Conservation (phyloP, 768 basidiomycete species). For the Pisolithus orientalis region DNA sequence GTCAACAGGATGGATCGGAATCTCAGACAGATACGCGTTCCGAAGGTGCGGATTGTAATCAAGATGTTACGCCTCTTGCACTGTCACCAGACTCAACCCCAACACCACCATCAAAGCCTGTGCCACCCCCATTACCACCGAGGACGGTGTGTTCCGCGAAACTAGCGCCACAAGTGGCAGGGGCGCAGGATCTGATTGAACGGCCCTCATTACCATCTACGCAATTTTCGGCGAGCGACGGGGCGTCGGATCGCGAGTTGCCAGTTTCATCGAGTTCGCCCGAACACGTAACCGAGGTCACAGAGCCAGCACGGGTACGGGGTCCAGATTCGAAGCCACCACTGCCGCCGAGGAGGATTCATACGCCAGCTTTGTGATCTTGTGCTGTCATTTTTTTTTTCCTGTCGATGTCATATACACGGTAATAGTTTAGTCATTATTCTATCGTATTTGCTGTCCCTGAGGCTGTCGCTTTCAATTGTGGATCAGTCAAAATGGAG, state of each 20-base stretch:
- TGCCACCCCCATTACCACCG: slow-evolving; percentile 37
- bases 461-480: too few relatives aligned
- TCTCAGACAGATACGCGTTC: slow-evolving; percentile 1
- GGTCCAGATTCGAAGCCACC: slow-evolving; percentile 21
- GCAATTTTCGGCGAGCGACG: slow-evolving; percentile 34
- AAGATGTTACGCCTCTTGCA: slow-evolving; percentile 24
- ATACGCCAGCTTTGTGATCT: slow-evolving; percentile 7
- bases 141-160: slow-evolving; percentile 31
- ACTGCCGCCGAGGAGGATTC: slow-evolving; percentile 28
- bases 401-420: too few relatives aligned
- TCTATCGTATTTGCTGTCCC: too few relatives aligned
- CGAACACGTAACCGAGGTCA: not conserved
- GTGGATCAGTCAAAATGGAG: too few relatives aligned
- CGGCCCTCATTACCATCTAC: slow-evolving; percentile 31
- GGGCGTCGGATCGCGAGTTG: slow-evolving; percentile 1
- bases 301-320: slow-evolving; percentile 2
- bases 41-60: slow-evolving; percentile 18
- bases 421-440: too few relatives aligned
- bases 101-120: slow-evolving; percentile 20
- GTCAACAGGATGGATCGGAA: slow-evolving; percentile 21
- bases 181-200: slow-evolving; percentile 15
- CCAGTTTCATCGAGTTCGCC: not conserved
- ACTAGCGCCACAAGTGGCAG: slow-evolving; percentile 21
- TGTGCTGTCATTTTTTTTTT: too few relatives aligned
- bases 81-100: slow-evolving; percentile 17